A percentile compares a stretch with the other conserved stretches of the same genome.
These are phyloP conservation scores for Nicotiana paniculata DNA, from an alignment of 257 asterid genomes.

Conservation along the genomic window DNA sequence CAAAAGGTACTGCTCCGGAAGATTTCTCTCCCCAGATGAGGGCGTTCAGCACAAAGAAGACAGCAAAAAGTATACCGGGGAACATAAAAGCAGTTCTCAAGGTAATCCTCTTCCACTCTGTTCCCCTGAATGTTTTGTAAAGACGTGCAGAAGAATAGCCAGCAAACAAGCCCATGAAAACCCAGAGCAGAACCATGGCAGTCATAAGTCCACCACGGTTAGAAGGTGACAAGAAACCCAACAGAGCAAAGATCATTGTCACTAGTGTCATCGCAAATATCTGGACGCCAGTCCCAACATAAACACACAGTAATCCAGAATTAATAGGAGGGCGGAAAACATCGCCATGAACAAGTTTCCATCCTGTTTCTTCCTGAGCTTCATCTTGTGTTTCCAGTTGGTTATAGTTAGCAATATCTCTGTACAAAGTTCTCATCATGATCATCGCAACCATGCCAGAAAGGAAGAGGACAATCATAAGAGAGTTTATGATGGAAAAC, in stretches of 20 bases:
- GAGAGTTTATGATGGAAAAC: slow-evolving; percentile 82
- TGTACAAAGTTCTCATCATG: slow-evolving; percentile 87
- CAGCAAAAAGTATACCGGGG: slow-evolving; percentile 66
- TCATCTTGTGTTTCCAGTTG: slow-evolving; percentile 84
- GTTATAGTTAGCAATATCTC: slow-evolving; percentile 84
- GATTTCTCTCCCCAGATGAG: slow-evolving; percentile 84
- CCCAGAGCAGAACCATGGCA: slow-evolving; percentile 89
- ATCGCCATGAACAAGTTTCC: slow-evolving; percentile 89
- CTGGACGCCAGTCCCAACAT: slow-evolving; percentile 86
- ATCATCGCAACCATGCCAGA: slow-evolving; percentile 95
- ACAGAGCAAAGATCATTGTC: slow-evolving; percentile 71
- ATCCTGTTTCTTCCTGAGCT: slow-evolving; percentile 88
- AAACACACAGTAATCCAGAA: slow-evolving; percentile 64
- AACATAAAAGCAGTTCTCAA: slow-evolving; percentile 77
- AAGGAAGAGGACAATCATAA: slow-evolving; percentile 87
- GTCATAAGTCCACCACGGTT: slow-evolving; percentile 89
- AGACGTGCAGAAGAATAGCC: slow-evolving; percentile 77
- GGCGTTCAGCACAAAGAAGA: slow-evolving; percentile 65
- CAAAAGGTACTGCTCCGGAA: slow-evolving; percentile 83
- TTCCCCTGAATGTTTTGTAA: slow-evolving; percentile 67
- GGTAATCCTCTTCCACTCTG: slow-evolving; percentile 73
- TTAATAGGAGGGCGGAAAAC: slow-evolving; percentile 64
- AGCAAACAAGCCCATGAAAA: slow-evolving; percentile 79
- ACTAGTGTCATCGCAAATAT: slow-evolving; percentile 78
- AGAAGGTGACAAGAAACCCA: slow-evolving; percentile 85